These are phyloP conservation scores for Colletotrichum cuscutae DNA, from an alignment of 2,329 filamentous ascomycete genomes.

Conservation along the genomic window DNA sequence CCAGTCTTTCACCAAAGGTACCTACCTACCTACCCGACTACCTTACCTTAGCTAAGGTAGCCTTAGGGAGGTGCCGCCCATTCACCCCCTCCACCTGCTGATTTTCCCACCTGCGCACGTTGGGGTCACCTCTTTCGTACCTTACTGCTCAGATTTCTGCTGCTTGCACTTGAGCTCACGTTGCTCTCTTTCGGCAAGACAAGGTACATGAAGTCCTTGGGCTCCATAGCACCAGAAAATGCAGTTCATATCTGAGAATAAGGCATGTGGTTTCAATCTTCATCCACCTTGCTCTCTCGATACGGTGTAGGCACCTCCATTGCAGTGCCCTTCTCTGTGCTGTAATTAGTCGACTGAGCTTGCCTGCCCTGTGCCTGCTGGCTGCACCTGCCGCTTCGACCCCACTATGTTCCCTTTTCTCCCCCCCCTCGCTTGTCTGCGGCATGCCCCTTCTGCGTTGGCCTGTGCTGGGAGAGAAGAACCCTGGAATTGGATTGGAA, in stretches of 20 bases:
- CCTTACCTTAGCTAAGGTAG: background rate
- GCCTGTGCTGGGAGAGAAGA: background rate
- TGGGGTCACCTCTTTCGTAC: slow-evolving; percentile 4
- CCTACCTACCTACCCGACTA: background rate
- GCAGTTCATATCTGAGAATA: too few species aligned
- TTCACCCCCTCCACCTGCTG: background rate
- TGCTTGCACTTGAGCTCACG: background rate
- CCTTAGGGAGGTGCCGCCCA: background rate
- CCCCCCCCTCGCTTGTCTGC: background rate
- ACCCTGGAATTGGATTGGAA: background rate
- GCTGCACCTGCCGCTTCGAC: slow-evolving; percentile 26
- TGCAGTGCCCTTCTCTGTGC: background rate
- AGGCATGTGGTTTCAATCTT: too few species aligned
- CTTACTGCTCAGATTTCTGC: background rate
- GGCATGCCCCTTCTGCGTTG: background rate
- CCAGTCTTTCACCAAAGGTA: slow-evolving; percentile 2
- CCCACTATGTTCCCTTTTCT: slow-evolving; percentile 26
- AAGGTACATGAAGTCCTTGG: background rate
- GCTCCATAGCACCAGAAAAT: too few species aligned
- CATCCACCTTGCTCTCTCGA: too few species aligned
- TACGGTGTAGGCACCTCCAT: background rate
- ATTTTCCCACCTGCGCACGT: slow-evolving; percentile 13
- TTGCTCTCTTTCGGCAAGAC: background rate
- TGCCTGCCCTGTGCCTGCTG: slow-evolving; percentile 20
- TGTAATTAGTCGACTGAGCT: background rate